Evolutionary conservation across 495 filamentous ascomycete species (phyloP).

Genomic region (Penicillium lividum): DNA sequence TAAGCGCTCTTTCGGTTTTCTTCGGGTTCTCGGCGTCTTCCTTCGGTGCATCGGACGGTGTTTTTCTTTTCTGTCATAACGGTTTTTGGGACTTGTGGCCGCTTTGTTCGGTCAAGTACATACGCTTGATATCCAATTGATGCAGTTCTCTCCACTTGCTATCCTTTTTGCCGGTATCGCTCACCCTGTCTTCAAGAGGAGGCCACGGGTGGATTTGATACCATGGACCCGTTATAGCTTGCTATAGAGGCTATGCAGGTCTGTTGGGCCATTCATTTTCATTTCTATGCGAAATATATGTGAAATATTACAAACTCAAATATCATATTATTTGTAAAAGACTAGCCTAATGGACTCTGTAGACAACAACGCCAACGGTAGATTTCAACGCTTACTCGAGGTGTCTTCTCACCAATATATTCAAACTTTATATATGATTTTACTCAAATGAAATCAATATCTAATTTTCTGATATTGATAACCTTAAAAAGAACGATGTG

Average conservation of each 20-base stretch:
- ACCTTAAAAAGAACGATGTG: background rate
- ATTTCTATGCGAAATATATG: background rate
- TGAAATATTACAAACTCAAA: background rate
- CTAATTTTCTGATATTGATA: constrained; percentile 6
- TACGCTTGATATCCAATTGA: constrained; percentile 41
- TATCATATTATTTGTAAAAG: constrained; percentile 14
- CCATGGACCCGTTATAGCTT: background rate
- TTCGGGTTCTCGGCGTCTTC: constrained; percentile 27
- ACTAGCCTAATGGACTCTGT: constrained; percentile 13
- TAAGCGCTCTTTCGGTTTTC: constrained; percentile 25
- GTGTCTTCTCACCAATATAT: background rate
- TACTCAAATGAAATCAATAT: background rate
- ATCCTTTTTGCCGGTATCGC: background rate
- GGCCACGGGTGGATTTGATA: background rate
- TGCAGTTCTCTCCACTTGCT: constrained; percentile 13
- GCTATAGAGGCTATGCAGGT: background rate
- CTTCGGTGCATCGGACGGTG: constrained; percentile 47
- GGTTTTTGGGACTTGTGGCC: constrained; percentile 15
- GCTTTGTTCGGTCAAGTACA: constrained; percentile 29
- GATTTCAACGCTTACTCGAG: background rate
- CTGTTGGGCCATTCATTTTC: background rate
- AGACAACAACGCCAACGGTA: background rate
- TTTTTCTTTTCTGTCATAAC: constrained; percentile 20
- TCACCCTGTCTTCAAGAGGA: background rate
- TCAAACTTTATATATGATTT: background rate